Evolutionary conservation across 148 eudicot species (phyloP), one percentile per base, ranked within the genome.

Genomic region (Cornus controversa): DNA sequence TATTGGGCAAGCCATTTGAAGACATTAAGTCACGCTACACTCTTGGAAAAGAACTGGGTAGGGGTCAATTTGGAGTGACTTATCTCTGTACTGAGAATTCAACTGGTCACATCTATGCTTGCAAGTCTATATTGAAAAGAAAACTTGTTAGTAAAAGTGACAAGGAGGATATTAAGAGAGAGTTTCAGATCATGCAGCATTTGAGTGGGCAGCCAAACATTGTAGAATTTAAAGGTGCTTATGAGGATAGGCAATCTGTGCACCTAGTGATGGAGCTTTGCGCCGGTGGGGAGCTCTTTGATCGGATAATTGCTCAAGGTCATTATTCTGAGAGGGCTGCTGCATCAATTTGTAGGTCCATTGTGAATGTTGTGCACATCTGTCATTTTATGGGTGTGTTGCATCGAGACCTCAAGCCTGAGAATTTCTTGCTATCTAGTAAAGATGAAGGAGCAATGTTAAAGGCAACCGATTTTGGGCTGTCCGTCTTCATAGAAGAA

Each of bases 341-440:
- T 0, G 87, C 95, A 0, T 45, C 75, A 0, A 85, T 94, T 63
- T 88, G 88, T 73, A 86, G 95, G 85, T 84, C 86, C 77, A 89
- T 94, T 87, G 97, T 92, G 64, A 92, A 83, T 87, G 95, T 92
- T 69, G 97, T 94, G 72, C 91, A 91, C 47, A 79, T 86, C 80
- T 92, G 98, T 66, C 97, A 94, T 74, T 94, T 94, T 73, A 94
- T 94, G 98, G 98, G 98, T 45, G 97, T 94, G 74, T 74, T 92
- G 90, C 98, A 94, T 79, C 89, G 98, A n/a, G 98, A 94, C 87
- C 89, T 94, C 78, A 94, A 94, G 81, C 98, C 98, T 0, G 97
- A 94, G 85, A 94, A 94, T 82, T 94, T 94, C 89, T 92, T 94
- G 85, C 77, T 94, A 68, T 80, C 93, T 64, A 84, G 88, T 58